Conservation (phyloP, 805 yeast genomes). For the Zygoascus ofunaensis region DNA sequence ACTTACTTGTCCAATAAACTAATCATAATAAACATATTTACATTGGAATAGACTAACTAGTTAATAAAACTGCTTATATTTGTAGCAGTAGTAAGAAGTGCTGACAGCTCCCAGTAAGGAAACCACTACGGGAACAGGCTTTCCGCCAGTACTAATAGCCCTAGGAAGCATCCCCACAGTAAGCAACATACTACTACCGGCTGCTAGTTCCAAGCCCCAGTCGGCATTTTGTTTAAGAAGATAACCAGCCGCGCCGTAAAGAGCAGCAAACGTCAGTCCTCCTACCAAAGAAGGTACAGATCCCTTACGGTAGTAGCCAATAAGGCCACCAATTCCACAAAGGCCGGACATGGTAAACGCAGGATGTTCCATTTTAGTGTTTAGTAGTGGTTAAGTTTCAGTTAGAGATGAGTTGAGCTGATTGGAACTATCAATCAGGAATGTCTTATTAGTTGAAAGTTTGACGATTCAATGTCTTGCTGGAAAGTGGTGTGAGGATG, state of each 20-base stretch:
- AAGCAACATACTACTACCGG: conserved; percentile 59
- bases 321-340: conserved; percentile 58
- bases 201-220: conserved; percentile 72
- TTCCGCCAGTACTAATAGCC: conserved; percentile 45
- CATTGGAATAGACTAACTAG: too few relatives aligned
- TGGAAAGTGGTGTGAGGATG: too few relatives aligned
- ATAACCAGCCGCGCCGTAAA: conserved; percentile 43
- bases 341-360: conserved; percentile 63
- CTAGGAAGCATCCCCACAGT: conserved; percentile 67
- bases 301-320: conserved; percentile 59
- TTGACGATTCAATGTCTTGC: too few relatives aligned
- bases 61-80: conserved; percentile 62
- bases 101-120: conserved; percentile 55
- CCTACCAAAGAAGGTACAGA: conserved; percentile 76
- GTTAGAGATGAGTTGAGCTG: not conserved
- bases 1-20: too few relatives aligned
- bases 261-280: conserved; percentile 40
- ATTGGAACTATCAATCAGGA: too few relatives aligned
- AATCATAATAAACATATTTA: too few relatives aligned
- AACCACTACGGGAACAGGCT: conserved; percentile 68
- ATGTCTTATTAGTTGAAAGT: too few relatives aligned
- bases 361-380: conserved; percentile 53
- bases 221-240: conserved; percentile 63
- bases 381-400: not conserved
- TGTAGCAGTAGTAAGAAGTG: conserved; percentile 59